Evolutionary conservation across 192 early-diverging fungal species (phyloP), one percentile per base, ranked within the genome.

Genomic region (Thoreauomyces humboldtii): DNA sequence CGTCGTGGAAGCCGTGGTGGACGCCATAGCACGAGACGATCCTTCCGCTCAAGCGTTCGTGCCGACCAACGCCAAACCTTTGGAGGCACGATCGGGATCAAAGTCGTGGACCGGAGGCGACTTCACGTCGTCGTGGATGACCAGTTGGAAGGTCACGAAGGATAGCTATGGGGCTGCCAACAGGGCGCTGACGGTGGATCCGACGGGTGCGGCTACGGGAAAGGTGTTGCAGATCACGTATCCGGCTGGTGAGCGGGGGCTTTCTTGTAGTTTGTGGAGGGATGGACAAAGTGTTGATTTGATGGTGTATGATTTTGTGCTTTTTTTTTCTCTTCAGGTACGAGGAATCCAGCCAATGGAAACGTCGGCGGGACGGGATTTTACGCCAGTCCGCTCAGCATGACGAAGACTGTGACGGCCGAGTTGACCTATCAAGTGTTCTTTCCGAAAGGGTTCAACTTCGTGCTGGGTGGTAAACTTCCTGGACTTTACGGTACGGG

Each of bases 381-480:
- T 36, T 72, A 68, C 38, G 63, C 57, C 11, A 12, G 9, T 17
- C 73, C 73, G 9, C 38, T 75, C 24, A 51, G 67, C 41, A 34
- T 75, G 0, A 29, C 48, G 6, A 12, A 32, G 21, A 69, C 68
- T 17, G 57, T 14, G 17, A 45, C 56, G 6, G 69, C 67, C 17
- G 42, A 59, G 1, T 63, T 85, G 29, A 72, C 78, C 36, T 86
- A 74, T 43, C 63, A 81, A 41, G 67, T 80, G 25, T 59, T 51
- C 22, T 82, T 82, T 55, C 45, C 77, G 34, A 57, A 60, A 12
- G 72, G 70, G 0, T 86, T 86, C 63, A 59, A 80, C n/a, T 86
- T 78, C 66, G 74, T 77, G 34, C 75, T 73, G 33, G 84, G 84
- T 29, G 84, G 84, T 4, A 86, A 86, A 38, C 61, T 86, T 9